Evolutionary conservation across 2,329 filamentous ascomycete species (phyloP).

Genomic region (Pyrenochaeta sp.): DNA sequence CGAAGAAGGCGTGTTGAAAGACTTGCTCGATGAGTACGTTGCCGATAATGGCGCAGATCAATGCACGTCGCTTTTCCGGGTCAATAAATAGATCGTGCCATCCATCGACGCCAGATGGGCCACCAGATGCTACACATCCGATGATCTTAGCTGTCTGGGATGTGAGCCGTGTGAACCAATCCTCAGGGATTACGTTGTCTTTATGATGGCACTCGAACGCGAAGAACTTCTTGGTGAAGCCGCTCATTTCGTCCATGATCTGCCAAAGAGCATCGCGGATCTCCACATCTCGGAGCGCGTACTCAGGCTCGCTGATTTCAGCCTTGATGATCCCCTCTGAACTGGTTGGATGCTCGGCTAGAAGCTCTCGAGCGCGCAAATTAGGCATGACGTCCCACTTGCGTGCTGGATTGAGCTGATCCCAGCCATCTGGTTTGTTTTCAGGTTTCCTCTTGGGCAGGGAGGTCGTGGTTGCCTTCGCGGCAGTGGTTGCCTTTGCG

Average conservation of each 20-base stretch:
- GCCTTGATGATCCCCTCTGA: not conserved
- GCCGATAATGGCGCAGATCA: conserved; percentile 37
- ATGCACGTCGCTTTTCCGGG: conserved; percentile 21
- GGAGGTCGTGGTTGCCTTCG: not conserved
- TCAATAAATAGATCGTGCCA: conserved; percentile 37
- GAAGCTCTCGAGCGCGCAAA: conserved; percentile 2
- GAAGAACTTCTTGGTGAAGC: conserved; percentile 20
- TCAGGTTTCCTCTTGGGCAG: too few species aligned
- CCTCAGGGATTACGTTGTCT: not conserved
- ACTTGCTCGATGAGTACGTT: conserved; percentile 43
- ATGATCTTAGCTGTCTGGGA: conserved; percentile 32
- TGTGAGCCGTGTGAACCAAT: conserved; percentile 9
- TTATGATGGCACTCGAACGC: not conserved
- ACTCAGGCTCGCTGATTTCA: conserved; percentile 24
- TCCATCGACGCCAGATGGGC: conserved; percentile 24
- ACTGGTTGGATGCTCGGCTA: not conserved
- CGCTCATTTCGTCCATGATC: conserved; percentile 24
- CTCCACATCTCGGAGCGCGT: conserved; percentile 33
- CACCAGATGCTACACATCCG: conserved; percentile 33
- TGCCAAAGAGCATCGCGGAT: conserved; percentile 30
- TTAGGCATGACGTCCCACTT: conserved; percentile 1
- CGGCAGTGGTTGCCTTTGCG: too few species aligned
- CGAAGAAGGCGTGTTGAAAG: conserved; percentile 35
- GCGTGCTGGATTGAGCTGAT: not conserved
- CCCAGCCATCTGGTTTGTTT: not conserved